Base-by-base conservation (phyloP, 2,329 filamentous ascomycete species). In the Fusarium zealandicum region DNA sequence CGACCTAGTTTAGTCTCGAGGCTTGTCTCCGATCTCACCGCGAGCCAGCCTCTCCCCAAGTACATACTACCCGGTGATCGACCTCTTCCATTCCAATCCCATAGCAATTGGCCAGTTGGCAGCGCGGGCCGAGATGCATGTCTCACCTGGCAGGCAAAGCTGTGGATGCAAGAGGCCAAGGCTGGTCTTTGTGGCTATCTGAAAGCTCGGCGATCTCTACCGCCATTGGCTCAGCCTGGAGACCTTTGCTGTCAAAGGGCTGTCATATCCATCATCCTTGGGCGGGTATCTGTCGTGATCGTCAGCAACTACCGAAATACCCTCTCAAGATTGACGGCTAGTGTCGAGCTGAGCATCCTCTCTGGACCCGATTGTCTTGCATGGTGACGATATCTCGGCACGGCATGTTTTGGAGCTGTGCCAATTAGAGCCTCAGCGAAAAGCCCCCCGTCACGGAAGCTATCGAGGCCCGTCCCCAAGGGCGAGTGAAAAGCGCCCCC, bases 381-480 rank as follows among this genome's bases (percentile, higher is more conserved):
- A 5, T 7, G 20, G 22, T 25, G 22, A 25, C 22, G 22, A 25
- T 7, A 25, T 25, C 6, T 25, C 8, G 28, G 20, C 28, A 10
- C 30, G 20, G 41, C 28, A 32, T 55, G 44, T 52, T 51, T 53
- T 41, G 41, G 47, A 52, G 12, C 7, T 31, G 6, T 51, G 13
- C 57, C 52, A 63, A 67, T 65, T 32, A 37, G 36, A 41, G 37
- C 18, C 28, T 44, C 28, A 32, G 39, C 37, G 14, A 14, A 12
- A n/a, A 28, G 11, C 49, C 44, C 28, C 10, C 47, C 53, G 46
- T 35, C 22, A 22, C 59, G 59, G 63, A 48, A 51, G 46, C 62
- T 61, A 59, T 41, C 43, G 20, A 61, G 63, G 59, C 51, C 63
- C 63, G 59, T 65, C 63, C 59, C 58, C 62, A 54, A 36, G 32